Evolutionary conservation across 768 basidiomycete genomes (phyloP).

Genomic region (Suillus spraguei): DNA sequence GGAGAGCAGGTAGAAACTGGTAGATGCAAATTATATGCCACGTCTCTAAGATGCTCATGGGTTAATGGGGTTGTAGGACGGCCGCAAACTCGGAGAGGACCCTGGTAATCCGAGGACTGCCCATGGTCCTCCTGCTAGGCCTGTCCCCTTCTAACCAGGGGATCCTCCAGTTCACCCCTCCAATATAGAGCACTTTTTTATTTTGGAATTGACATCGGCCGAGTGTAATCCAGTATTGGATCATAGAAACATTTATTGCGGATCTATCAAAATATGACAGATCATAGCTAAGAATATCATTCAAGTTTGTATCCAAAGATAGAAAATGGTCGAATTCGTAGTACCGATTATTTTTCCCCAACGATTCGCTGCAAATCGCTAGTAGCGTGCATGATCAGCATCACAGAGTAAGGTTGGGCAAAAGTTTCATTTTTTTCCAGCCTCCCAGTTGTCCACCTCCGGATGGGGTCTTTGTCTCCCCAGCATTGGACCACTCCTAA

Average conservation of each 20-base stretch:
- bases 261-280: not conserved
- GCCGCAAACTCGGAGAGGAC: not conserved
- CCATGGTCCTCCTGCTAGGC: not conserved
- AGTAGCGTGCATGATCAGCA: not conserved
- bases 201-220: not conserved
- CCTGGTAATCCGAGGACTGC: not conserved
- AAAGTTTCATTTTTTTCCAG: not conserved
- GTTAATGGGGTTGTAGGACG: not conserved
- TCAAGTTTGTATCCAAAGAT: too few species aligned
- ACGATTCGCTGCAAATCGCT: too few species aligned
- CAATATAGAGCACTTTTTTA: not conserved
- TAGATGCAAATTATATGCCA: not conserved
- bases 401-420: not conserved
- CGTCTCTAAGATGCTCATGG: not conserved
- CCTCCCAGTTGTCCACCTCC: not conserved
- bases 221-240: not conserved
- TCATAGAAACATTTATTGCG: not conserved
- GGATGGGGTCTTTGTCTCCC: not conserved
- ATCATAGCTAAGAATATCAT: too few species aligned
- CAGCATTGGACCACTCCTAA: not conserved
- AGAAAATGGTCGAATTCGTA: too few species aligned
- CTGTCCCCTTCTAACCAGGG: too few species aligned
- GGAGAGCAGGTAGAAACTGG: not conserved
- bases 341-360: too few species aligned
- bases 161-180: not conserved